A percentile compares a stretch with the other conserved stretches of the same genome.
phyloP scores from a whole-genome alignment of 1,139 yeast species.

The Protomyces pachydermus region DNA sequence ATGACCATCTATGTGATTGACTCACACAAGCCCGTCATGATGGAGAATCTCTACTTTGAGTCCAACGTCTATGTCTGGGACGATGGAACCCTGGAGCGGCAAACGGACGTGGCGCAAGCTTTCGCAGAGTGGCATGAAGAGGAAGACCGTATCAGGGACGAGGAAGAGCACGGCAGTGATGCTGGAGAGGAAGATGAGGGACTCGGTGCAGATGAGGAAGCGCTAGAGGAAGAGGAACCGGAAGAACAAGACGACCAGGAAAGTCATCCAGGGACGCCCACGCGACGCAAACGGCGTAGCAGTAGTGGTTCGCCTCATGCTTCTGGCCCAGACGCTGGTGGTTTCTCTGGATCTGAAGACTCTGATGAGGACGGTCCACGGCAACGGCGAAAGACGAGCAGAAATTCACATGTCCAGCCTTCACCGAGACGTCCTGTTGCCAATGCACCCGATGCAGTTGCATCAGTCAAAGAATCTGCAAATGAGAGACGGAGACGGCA shows the following conservation, averaged over 20 bases:
- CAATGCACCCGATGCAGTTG: constrained; percentile 15
- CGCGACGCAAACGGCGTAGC: background rate
- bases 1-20: constrained; percentile 72
- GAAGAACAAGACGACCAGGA: constrained; percentile 35
- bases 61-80: constrained; percentile 77
- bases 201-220: constrained; percentile 7
- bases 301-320: background rate
- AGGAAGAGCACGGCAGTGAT: background rate
- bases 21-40: constrained; percentile 93
- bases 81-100: constrained; percentile 69
- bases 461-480: constrained; percentile 10
- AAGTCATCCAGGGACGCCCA: background rate
- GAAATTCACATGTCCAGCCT: constrained; percentile 30
- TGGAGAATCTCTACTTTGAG: constrained; percentile 86
- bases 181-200: constrained; percentile 29
- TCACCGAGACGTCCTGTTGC: constrained; percentile 31
- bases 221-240: constrained; percentile 36
- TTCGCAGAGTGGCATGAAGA: constrained; percentile 21
- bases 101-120: constrained; percentile 40
- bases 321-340: constrained; percentile 26
- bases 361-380: constrained; percentile 11
- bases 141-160: background rate
- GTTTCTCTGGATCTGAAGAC: background rate
- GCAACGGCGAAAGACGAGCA: constrained; percentile 11
- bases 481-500: constrained; percentile 29